Conservation (phyloP, 352 stramenopile species). For the Blastocystis sp. region DNA sequence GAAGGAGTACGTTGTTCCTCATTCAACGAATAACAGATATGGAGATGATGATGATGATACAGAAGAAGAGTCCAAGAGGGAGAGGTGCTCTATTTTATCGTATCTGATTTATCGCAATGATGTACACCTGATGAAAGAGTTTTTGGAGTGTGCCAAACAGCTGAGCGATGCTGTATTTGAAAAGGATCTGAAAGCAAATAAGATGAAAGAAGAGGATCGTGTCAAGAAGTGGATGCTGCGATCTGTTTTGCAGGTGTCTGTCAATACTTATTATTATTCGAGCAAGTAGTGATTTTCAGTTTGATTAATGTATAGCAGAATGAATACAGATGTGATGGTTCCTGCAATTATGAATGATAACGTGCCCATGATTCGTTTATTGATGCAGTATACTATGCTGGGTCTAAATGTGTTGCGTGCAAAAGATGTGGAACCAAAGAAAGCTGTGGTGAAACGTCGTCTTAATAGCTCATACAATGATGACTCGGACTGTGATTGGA, state of each 20-base stretch:
- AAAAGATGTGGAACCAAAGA: conserved; percentile 3
- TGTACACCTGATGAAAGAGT: not conserved
- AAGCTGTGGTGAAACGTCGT: not conserved
- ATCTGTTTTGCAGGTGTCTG: not conserved
- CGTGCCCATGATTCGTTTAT: not conserved
- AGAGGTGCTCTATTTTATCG: not conserved
- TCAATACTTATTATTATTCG: not conserved
- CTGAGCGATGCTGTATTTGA: not conserved
- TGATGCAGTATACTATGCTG: conserved; percentile 18
- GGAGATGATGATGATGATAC: not conserved
- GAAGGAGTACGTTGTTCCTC: not conserved
- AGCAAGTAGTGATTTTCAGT: too few relatives aligned
- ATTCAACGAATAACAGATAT: not conserved
- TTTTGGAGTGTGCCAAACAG: not conserved
- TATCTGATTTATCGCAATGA: conserved; percentile 52
- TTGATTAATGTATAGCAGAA: not conserved
- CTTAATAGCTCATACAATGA: not conserved
- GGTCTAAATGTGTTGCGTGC: conserved; percentile 22
- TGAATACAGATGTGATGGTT: not conserved
- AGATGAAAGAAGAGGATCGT: conserved; percentile 3
- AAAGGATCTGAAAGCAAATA: conserved; percentile 43
- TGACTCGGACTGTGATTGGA: not conserved
- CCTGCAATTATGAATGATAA: conserved; percentile 11
- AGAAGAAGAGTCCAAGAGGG: not conserved
- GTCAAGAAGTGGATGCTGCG: not conserved